phyloP scores from a whole-genome alignment of 768 basidiomycete genomes.

The Exsudoporus frostii region DNA sequence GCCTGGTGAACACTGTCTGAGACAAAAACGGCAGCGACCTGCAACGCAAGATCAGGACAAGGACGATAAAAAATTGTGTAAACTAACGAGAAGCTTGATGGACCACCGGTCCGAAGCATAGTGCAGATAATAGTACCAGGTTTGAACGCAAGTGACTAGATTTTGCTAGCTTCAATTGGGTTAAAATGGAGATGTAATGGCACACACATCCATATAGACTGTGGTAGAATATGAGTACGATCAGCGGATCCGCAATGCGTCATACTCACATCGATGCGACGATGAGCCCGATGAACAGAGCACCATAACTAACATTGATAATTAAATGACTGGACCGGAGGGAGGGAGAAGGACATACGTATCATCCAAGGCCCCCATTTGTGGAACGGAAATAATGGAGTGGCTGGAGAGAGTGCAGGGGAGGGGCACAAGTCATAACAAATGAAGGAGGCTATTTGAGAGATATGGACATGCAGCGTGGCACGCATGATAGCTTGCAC shows the following conservation, averaged over 20 bases:
- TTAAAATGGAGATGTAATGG: neutral
- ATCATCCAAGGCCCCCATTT: constrained; percentile 26
- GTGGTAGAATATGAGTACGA: constrained; percentile 6
- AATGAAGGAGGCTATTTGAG: constrained; percentile 5
- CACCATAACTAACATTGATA: constrained; percentile 39
- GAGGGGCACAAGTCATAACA: neutral
- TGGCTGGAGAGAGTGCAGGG: neutral
- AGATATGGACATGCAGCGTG: no score
- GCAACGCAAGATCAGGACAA: neutral
- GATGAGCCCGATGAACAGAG: constrained; percentile 48
- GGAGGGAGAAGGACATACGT: constrained; percentile 28
- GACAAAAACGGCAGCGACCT: constrained; percentile 50
- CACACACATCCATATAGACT: constrained; percentile 51
- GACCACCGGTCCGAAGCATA: constrained; percentile 50
- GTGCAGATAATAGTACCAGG: constrained; percentile 50
- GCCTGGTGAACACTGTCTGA: constrained; percentile 54
- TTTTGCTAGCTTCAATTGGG: neutral
- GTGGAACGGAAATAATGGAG: neutral
- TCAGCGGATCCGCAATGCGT: neutral
- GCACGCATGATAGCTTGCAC: no score
- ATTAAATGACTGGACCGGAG: neutral
- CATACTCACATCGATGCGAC: constrained; percentile 45
- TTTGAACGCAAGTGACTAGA: constrained; percentile 53
- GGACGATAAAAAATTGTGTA: neutral
- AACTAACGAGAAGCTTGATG: constrained; percentile 44